Base-by-base conservation (phyloP, 2,329 filamentous ascomycete species). In the Apiospora pterosperma region DNA sequence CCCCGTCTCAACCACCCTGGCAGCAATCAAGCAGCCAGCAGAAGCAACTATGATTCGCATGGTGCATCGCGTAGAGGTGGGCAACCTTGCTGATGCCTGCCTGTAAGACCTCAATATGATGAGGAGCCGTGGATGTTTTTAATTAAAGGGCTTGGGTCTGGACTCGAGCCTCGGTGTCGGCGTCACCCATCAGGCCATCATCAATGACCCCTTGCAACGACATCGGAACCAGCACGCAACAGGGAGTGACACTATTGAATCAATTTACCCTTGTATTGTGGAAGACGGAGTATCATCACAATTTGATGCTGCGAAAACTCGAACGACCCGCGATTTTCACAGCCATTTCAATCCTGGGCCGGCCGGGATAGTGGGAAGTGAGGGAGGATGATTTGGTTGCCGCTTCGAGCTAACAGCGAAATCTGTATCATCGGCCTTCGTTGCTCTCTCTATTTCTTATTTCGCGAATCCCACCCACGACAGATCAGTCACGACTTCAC, bases 41-140 rank as follows among this genome's bases (percentile, higher is more conserved):
- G 73, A 78, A 75, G 76, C 77, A 79, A 75, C 76, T 79, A 79
- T 79, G 78, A 75, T 79, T 73, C 75, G 78, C 76, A 79, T 79
- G 76, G 34, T 59, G 52, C 52, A 36, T 36, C 52, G 28, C 19
- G 52, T 76, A 72, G 67, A 63, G 62, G 69, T 70, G 68, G 48
- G 68, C 68, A 69, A 73, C 71, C 62, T 38, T 55, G 10, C 48
- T 66, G 61, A 71, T 69, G 68, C 66, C 66, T 66, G 64, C 62
- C 63, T 68, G 68, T 73, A 71, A 68, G 67, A 64, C 67, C 67
- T 67, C 69, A 66, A 62, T 65, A 64, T 39, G 63, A 67, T 39
- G 63, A 65, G 62, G 41, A 67, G 66, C 64, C 66, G 69, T 69
- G 66, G 67, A 66, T 39, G 28, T 36, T 52, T 67, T 62, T 68